Conservation (phyloP, 1,284 basidiomycete genomes). For the Cryptococcus sp. region DNA sequence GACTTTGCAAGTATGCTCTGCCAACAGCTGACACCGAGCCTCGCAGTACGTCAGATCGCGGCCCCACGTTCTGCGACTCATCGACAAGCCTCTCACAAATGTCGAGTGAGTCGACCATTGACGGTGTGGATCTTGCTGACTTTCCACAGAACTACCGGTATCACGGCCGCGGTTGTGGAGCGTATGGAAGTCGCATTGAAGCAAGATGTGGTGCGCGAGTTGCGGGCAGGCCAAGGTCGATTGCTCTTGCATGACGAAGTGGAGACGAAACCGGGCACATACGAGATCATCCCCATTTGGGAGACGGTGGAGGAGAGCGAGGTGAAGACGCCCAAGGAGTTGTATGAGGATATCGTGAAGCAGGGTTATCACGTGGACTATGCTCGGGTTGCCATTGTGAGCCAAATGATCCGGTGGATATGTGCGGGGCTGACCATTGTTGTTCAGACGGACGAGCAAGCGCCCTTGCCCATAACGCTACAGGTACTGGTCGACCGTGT, state of each 20-base stretch:
- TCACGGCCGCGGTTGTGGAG: slow-evolving; percentile 90
- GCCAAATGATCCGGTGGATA: slow-evolving; percentile 38
- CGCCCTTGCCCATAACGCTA: slow-evolving; percentile 83
- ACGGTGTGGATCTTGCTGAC: slow-evolving; percentile 21
- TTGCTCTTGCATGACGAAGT: slow-evolving; percentile 94
- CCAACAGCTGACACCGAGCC: background rate
- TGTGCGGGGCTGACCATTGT: slow-evolving; percentile 5
- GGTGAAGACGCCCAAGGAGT: slow-evolving; percentile 83
- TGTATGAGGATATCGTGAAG: slow-evolving; percentile 52
- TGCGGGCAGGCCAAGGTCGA: slow-evolving; percentile 71
- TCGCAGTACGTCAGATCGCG: slow-evolving; percentile 55
- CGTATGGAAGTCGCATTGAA: slow-evolving; percentile 90
- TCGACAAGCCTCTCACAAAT: slow-evolving; percentile 86
- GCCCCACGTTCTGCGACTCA: slow-evolving; percentile 89
- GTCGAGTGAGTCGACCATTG: slow-evolving; percentile 67
- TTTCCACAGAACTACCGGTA: slow-evolving; percentile 78
- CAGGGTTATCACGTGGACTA: slow-evolving; percentile 89
- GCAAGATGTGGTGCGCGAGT: slow-evolving; percentile 81
- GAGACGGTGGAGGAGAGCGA: slow-evolving; percentile 80
- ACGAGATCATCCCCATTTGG: slow-evolving; percentile 83
- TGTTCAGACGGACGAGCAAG: slow-evolving; percentile 88
- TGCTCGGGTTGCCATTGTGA: slow-evolving; percentile 78
- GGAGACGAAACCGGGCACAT: slow-evolving; percentile 86
- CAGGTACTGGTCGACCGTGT: slow-evolving; percentile 76
- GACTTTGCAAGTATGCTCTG: background rate